A percentile compares a stretch with the other conserved stretches of the same genome.
These are phyloP conservation scores for Neoascochyta sp. DNA, from an alignment of 2,329 filamentous ascomycete species.

Conservation along the genomic window DNA sequence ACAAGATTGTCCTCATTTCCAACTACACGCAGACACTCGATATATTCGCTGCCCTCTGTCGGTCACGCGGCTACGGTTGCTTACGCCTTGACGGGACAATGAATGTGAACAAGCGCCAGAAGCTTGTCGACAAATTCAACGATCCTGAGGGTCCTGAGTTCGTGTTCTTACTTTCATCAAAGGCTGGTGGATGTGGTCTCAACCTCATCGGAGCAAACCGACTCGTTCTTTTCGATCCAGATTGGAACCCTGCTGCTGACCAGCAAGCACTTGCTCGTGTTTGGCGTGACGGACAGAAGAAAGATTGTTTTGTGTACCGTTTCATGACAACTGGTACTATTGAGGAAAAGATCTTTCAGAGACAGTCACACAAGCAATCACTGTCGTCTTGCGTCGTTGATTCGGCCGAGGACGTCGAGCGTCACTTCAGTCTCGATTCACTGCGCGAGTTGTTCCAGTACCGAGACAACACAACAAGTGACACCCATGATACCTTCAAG, in stretches of 20 bases:
- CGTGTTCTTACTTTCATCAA: conserved; percentile 92
- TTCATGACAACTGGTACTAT: conserved; percentile 98
- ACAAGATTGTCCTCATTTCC: conserved; percentile 98
- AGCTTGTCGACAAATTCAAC: conserved; percentile 97
- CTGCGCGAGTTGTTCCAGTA: conserved; percentile 94
- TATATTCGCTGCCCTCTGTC: conserved; percentile 87
- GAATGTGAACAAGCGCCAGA: conserved; percentile 96
- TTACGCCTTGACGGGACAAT: conserved; percentile 93
- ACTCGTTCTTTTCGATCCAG: conserved; percentile 88
- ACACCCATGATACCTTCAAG: conserved; percentile 98
- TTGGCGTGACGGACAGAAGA: conserved; percentile 98
- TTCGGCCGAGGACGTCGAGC: conserved; percentile 92
- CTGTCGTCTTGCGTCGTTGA: conserved; percentile 95
- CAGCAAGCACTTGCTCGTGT: conserved; percentile 96
- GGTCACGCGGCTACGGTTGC: conserved; percentile 76
- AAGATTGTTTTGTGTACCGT: conserved; percentile 99
- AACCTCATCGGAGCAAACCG: conserved; percentile 94
- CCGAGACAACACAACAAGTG: conserved; percentile 75
- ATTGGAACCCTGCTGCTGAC: conserved; percentile 95
- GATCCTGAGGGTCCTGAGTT: conserved; percentile 87
- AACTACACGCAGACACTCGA: conserved; percentile 98
- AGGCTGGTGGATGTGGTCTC: conserved; percentile 93
- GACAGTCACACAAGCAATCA: conserved; percentile 96
- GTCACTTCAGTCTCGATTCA: conserved; percentile 90
- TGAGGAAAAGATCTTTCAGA: conserved; percentile 98